These are phyloP conservation scores for Remersonia thermophila DNA, from an alignment of 2,329 filamentous ascomycete genomes.

Conservation along the genomic window DNA sequence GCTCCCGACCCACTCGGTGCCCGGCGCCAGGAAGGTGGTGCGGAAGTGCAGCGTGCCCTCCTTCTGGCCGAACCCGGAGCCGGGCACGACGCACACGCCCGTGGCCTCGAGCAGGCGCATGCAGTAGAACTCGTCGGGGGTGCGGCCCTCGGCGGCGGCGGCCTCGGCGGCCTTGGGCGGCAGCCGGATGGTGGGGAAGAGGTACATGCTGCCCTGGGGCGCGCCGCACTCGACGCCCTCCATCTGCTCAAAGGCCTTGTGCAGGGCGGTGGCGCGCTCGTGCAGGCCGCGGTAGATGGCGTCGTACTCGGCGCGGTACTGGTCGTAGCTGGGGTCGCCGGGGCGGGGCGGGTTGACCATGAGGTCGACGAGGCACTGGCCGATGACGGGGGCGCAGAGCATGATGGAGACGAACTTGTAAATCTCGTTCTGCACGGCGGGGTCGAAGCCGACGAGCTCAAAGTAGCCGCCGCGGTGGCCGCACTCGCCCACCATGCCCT, in stretches of 20 bases:
- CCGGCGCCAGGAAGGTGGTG: slow-evolving; percentile 91
- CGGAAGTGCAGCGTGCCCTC: slow-evolving; percentile 86
- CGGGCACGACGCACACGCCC: slow-evolving; percentile 86
- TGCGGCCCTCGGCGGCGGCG: slow-evolving; percentile 59
- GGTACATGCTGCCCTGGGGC: slow-evolving; percentile 95
- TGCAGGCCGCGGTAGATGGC: slow-evolving; percentile 67
- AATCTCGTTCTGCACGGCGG: slow-evolving; percentile 77
- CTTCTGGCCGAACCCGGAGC: slow-evolving; percentile 87
- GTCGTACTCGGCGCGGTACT: slow-evolving; percentile 79
- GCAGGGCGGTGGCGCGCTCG: slow-evolving; percentile 70
- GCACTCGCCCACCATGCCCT: slow-evolving; percentile 98
- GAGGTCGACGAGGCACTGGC: slow-evolving; percentile 90
- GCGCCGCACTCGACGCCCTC: slow-evolving; percentile 85
- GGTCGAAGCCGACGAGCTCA: slow-evolving; percentile 82
- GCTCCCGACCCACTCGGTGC: slow-evolving; percentile 83
- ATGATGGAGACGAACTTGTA: slow-evolving; percentile 99
- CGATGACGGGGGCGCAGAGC: slow-evolving; percentile 88
- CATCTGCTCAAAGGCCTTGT: slow-evolving; percentile 86
- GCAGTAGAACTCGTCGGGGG: slow-evolving; percentile 88
- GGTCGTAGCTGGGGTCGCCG: slow-evolving; percentile 71
- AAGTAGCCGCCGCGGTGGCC: slow-evolving; percentile 97
- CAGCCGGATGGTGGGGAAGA: slow-evolving; percentile 87
- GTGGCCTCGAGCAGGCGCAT: slow-evolving; percentile 83
- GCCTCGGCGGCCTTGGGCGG: slow-evolving; percentile 64
- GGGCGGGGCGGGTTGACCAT: slow-evolving; percentile 91